Percentiles rank a stretch among this genome's conserved stretches.
Conservation (phyloP, 768 basidiomycete genomes). For the Collybia sp. region DNA sequence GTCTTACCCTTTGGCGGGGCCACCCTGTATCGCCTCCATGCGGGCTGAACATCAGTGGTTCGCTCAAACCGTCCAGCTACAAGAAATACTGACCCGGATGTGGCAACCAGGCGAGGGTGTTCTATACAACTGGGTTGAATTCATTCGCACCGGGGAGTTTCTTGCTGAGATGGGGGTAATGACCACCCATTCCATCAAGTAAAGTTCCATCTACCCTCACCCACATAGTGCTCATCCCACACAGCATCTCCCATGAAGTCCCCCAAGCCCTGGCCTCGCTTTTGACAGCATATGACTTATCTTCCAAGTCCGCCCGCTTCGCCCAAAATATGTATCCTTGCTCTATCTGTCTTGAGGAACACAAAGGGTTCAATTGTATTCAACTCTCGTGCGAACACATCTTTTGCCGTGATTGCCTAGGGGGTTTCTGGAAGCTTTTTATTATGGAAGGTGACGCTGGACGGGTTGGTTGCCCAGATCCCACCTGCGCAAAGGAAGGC, state of each 20-base stretch:
- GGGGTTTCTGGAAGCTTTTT: conserved; percentile 78
- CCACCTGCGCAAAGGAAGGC: conserved; percentile 65
- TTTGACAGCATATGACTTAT: conserved; percentile 45
- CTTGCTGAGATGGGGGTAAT: conserved; percentile 38
- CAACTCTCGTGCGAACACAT: conserved; percentile 70
- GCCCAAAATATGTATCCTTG: conserved; percentile 64
- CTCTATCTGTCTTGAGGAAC: conserved; percentile 66
- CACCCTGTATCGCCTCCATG: conserved; percentile 53
- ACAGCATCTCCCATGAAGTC: conserved; percentile 52
- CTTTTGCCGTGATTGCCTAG: conserved; percentile 79
- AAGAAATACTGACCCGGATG: conserved; percentile 38
- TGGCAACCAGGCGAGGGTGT: conserved; percentile 61
- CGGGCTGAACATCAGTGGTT: conserved; percentile 61
- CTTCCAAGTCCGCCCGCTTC: conserved; percentile 48
- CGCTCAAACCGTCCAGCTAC: conserved; percentile 30
- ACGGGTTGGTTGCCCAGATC: conserved; percentile 78
- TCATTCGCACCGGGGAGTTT: conserved; percentile 64
- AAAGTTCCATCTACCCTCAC: conserved; percentile 12
- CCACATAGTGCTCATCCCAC: conserved; percentile 5
- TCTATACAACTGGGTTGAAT: conserved; percentile 71
- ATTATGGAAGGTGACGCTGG: conserved; percentile 76
- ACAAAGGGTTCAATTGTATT: conserved; percentile 75
- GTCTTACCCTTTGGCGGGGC: conserved; percentile 46
- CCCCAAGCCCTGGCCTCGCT: conserved; percentile 47
- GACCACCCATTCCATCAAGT: conserved; percentile 31